Evolutionary conservation across 2,329 filamentous ascomycete species (phyloP), one percentile per base, ranked within the genome.

Genomic region (Parastagonospora avenae): DNA sequence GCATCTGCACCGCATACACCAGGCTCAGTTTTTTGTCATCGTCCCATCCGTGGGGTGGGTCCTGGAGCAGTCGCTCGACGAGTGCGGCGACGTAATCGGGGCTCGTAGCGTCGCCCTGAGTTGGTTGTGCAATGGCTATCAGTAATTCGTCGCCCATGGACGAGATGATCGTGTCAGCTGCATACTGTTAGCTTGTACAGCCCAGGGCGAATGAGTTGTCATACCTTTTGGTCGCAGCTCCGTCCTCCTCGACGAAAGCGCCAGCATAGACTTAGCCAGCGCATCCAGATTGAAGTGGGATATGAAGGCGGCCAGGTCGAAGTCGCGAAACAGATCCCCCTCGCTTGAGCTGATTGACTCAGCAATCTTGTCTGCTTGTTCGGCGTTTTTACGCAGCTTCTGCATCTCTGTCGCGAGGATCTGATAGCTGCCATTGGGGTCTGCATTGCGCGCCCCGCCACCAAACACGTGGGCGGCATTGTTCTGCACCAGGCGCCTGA

Each of bases 261-360:
- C 91, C 57, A 99, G 82, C 55, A 95, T 84, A 35, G 91, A 90
- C 80, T 96, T 96, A 67, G 92, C 86, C 40, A 97, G 75, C 8
- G 91, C 86, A 76, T 97, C 92, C 46, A 97, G 82, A 71, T 92
- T 92, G 80, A 99, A 99, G 74, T 97, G 92, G 58, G 96, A 90
- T 81, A 97, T 87, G 71, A 99, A 97, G 2, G 89, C 90, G 2
- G 90, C 89, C n/a, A 99, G 83, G 71, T 99, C 93, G 66, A 99
- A 97, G 71, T 97, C 93, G 50, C 92, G 89, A 73, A 96, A 97
- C 54, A 96, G 85, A 64, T 99, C 93, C 64, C 94, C 92, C 62
- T 94, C 93, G 15, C 87, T 90, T 1, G 87, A 88, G 74, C 97
- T 92, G 70, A 99, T 89, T 15, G 92, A 90, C 73, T 97, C 92